Evolutionary conservation across 345 rosid species (phyloP).

Genomic region (Acer saccharum): DNA sequence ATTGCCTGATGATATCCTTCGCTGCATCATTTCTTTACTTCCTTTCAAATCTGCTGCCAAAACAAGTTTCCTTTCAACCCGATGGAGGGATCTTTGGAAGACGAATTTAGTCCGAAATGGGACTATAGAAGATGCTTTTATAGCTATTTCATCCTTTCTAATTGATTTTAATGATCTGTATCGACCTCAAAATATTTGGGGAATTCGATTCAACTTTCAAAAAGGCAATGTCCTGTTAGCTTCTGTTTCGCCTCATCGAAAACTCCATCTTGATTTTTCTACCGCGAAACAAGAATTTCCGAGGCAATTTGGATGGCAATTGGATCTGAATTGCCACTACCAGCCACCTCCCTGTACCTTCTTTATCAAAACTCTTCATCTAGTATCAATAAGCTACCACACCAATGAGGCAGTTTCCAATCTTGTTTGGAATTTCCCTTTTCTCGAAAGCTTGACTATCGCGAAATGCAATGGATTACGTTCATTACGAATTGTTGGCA

Average conservation of each 20-base stretch:
- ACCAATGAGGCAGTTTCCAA: not conserved
- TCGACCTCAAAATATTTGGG: not conserved
- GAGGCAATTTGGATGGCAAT: constrained; percentile 6
- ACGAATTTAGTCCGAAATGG: not conserved
- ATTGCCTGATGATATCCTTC: constrained; percentile 11
- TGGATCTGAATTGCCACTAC: not conserved
- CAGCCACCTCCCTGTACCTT: constrained; percentile 1
- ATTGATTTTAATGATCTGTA: not conserved
- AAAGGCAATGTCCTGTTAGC: not conserved
- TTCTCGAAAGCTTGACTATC: constrained; percentile 3
- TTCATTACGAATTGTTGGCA: not conserved
- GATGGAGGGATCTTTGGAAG: constrained; percentile 15
- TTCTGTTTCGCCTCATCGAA: not conserved
- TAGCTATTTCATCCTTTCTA: not conserved
- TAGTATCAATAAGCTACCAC: constrained; percentile 1
- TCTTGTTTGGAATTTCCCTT: constrained; percentile 1
- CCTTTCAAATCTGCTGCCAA: constrained; percentile 14
- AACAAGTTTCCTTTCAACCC: constrained; percentile 8
- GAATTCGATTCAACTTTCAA: constrained; percentile 3
- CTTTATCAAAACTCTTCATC: constrained; percentile 15
- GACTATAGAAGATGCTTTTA: not conserved
- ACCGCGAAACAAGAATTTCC: constrained; percentile 7
- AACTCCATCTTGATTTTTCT: constrained; percentile 17
- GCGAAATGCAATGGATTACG: constrained; percentile 2
- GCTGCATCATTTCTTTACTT: constrained; percentile 11